phyloP scores from a whole-genome alignment of 1,284 basidiomycete species.

The Boletus albobrunnescens region DNA sequence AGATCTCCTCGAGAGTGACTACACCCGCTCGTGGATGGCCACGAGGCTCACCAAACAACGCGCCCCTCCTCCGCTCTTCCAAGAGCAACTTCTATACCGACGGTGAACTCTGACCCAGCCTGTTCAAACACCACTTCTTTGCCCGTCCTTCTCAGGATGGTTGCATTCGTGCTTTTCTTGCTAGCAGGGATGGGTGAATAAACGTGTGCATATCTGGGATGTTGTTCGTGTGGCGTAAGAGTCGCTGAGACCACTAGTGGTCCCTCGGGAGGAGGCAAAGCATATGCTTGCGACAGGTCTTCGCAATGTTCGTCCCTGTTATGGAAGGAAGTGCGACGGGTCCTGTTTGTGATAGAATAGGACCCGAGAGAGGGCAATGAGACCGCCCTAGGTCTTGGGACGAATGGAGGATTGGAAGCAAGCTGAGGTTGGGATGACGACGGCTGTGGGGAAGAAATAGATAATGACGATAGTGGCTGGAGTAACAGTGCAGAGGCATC shows the following conservation, averaged over 20 bases:
- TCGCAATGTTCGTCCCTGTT: constrained; percentile 19
- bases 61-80: constrained; percentile 34
- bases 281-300: constrained; percentile 30
- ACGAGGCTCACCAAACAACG: constrained; percentile 27
- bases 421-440: constrained; percentile 8
- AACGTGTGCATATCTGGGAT: constrained; percentile 30
- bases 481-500: constrained; percentile 28
- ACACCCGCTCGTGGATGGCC: not conserved
- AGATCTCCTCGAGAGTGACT: constrained; percentile 1
- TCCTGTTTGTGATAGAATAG: constrained; percentile 5
- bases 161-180: constrained; percentile 14
- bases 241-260: constrained; percentile 22
- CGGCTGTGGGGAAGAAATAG: constrained; percentile 7
- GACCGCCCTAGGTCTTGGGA: constrained; percentile 24
- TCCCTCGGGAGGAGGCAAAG: constrained; percentile 30
- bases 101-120: constrained; percentile 27
- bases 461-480: constrained; percentile 25
- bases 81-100: constrained; percentile 32
- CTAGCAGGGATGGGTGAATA: constrained; percentile 8
- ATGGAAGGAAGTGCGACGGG: constrained; percentile 14
- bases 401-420: constrained; percentile 11
- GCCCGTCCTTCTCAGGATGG: constrained; percentile 12
- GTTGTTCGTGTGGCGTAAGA: constrained; percentile 20
- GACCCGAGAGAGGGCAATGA: constrained; percentile 18
- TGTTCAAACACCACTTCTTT: constrained; percentile 30